Percentiles rank a stretch among this genome's conserved stretches.
phyloP scores from a whole-genome alignment of 805 yeast genomes.

The Yamadazyma insecticola region DNA sequence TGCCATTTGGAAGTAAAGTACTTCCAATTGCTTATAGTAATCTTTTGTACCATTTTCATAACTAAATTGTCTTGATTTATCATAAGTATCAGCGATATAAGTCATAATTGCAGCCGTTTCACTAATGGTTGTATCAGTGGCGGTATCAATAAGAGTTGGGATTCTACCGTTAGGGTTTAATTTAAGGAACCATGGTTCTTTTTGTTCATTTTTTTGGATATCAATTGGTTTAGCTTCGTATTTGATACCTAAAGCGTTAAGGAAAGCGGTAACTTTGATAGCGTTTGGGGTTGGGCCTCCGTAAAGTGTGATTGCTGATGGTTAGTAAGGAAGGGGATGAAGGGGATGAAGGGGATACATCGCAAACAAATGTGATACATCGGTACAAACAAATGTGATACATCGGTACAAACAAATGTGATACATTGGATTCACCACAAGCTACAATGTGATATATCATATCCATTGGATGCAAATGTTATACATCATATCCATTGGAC shows the following conservation, averaged over 20 bases:
- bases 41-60: slow-evolving; percentile 30
- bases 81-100: slow-evolving; percentile 59
- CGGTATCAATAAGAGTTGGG: slow-evolving; percentile 46
- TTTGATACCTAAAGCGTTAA: slow-evolving; percentile 39
- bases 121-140: slow-evolving; percentile 43
- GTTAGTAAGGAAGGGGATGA: no score
- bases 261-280: slow-evolving; percentile 33
- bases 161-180: slow-evolving; percentile 62
- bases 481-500: no score
- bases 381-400: no score
- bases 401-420: no score
- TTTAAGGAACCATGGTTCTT: slow-evolving; percentile 52
- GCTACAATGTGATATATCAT: no score
- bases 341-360: no score
- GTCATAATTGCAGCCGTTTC: slow-evolving; percentile 62
- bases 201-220: slow-evolving; percentile 40
- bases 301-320: slow-evolving; percentile 15
- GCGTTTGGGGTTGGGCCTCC: slow-evolving; percentile 43
- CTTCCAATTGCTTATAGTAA: slow-evolving; percentile 51
- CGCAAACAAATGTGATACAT: no score
- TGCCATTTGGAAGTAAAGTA: slow-evolving; percentile 55
- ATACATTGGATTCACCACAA: no score
- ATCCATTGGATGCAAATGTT: no score
- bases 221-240: slow-evolving; percentile 41
- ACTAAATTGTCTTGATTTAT: slow-evolving; percentile 45